Evolutionary conservation across 768 basidiomycete genomes (phyloP), one percentile per base, ranked within the genome.

Genomic region (Austroboletus eburneus): DNA sequence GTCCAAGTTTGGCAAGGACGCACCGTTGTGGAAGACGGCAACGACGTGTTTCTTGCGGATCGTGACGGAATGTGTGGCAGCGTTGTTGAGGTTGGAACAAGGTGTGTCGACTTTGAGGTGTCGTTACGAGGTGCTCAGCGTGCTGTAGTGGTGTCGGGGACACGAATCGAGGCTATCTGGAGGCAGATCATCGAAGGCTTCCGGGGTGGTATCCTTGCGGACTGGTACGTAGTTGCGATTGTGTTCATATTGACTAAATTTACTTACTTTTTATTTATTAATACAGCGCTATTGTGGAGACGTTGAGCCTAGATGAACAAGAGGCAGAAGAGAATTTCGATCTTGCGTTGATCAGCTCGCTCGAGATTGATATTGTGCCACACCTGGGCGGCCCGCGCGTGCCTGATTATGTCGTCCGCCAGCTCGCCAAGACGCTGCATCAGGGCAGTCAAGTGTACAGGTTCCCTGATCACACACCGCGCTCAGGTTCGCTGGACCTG

Each of bases 11-110:
- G 91, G 90, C 3, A 85, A 89, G 44, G 95, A 94, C 57, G 69
- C 66, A 18, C 92, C 94, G 0, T 69, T 99, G 3, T 98, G 95
- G 95, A 94, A 93, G 69, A 93, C 91, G 0, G 94, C 92, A n/a
- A 91, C 87, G 2, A 78, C 74, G 13, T 82, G 75, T 57, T 91
- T 91, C 65, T 69, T 93, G 57, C 72, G 73, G 13, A 75, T 90
- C 25, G 83, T 90, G 36, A 86, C 80, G 46, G 84, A 85, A 48
- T 81, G 80, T 53, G 72, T 77, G 1, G 51, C 62, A 21, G 77
- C 76, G 46, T 68, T 91, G 42, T 68, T 78, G 49, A 52, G 52
- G 4, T 62, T 86, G 18, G 78, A 71, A 16, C 58, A 72, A 46
- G 71, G 85, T 85, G 33, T 41, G 72, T 56, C n/a, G n/a, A 32